Percentiles rank a stretch among this genome's conserved stretches.
phyloP scores from a whole-genome alignment of 192 early-diverging fungal genomes.

The Radiomyces spectabilis region DNA sequence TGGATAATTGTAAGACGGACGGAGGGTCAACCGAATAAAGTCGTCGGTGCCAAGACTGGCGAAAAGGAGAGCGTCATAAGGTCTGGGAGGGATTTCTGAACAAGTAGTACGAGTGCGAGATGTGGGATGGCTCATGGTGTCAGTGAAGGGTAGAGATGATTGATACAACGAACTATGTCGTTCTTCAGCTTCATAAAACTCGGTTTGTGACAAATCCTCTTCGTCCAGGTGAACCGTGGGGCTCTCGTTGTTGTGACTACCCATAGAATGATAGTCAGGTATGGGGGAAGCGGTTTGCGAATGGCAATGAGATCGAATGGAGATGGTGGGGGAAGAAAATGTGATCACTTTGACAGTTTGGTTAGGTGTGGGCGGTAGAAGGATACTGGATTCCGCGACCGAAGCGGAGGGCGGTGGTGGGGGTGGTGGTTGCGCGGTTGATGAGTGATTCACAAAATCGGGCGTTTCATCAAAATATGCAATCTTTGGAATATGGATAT shows the following conservation, averaged over 20 bases:
- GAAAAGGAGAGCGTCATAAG: slow-evolving; percentile 37
- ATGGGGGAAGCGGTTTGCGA: background rate
- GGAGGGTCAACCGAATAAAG: slow-evolving; percentile 27
- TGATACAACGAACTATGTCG: background rate
- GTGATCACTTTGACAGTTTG: slow-evolving; percentile 46
- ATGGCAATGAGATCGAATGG: slow-evolving; percentile 26
- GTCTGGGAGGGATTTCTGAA: background rate
- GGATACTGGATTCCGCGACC: slow-evolving; percentile 24
- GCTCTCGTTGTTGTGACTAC: background rate
- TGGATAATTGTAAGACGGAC: background rate
- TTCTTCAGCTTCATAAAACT: slow-evolving; percentile 31
- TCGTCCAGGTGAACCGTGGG: background rate
- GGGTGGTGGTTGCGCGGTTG: slow-evolving; percentile 10
- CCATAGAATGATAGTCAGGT: background rate
- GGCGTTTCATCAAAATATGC: slow-evolving; percentile 54
- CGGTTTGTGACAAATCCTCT: slow-evolving; percentile 26
- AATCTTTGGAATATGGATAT: slow-evolving; percentile 41
- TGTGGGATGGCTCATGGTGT: slow-evolving; percentile 14
- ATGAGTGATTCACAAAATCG: slow-evolving; percentile 31
- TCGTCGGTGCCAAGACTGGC: slow-evolving; percentile 40
- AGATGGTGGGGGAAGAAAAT: slow-evolving; percentile 41
- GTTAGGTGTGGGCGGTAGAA: slow-evolving; percentile 21
- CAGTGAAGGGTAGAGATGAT: background rate
- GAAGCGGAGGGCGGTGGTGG: background rate
- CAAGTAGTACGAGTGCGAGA: background rate